These are phyloP conservation scores for Leccinum pachyderme DNA, from an alignment of 1,284 basidiomycete species.

Conservation along the genomic window DNA sequence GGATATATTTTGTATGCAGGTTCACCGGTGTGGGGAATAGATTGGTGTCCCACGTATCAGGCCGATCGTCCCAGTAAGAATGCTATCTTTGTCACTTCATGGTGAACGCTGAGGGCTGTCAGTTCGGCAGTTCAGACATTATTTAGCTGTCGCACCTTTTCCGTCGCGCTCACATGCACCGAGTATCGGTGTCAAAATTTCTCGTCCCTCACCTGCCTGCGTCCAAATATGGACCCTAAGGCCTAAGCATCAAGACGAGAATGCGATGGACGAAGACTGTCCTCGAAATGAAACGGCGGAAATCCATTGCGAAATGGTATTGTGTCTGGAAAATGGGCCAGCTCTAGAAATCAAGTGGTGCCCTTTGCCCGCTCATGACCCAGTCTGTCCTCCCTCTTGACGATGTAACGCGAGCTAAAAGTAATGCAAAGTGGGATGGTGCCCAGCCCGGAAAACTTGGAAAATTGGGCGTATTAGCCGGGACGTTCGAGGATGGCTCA, in stretches of 20 bases:
- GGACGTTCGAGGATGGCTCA: slow-evolving; percentile 81
- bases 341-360: slow-evolving; percentile 86
- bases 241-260: slow-evolving; percentile 8
- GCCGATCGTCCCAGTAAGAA: slow-evolving; percentile 56
- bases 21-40: slow-evolving; percentile 80
- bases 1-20: slow-evolving; percentile 79
- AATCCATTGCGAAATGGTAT: slow-evolving; percentile 68
- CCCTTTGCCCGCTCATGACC: slow-evolving; percentile 77
- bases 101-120: neutral
- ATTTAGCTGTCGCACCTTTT: slow-evolving; percentile 80
- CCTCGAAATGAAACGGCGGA: slow-evolving; percentile 16
- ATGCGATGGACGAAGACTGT: slow-evolving; percentile 41
- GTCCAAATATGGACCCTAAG: slow-evolving; percentile 67
- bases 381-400: slow-evolving; percentile 8
- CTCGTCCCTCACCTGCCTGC: slow-evolving; percentile 54
- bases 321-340: slow-evolving; percentile 76
- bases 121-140: slow-evolving; percentile 65
- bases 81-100: neutral
- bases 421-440: slow-evolving; percentile 17
- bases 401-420: slow-evolving; percentile 6
- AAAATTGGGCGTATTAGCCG: slow-evolving; percentile 81
- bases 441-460: slow-evolving; percentile 31
- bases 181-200: slow-evolving; percentile 52
- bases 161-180: slow-evolving; percentile 59
- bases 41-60: slow-evolving; percentile 84